Percentiles rank a stretch among this genome's conserved stretches.
These are phyloP conservation scores for Taphrina flavorubra DNA, from an alignment of 1,139 yeast species.

Conservation along the genomic window DNA sequence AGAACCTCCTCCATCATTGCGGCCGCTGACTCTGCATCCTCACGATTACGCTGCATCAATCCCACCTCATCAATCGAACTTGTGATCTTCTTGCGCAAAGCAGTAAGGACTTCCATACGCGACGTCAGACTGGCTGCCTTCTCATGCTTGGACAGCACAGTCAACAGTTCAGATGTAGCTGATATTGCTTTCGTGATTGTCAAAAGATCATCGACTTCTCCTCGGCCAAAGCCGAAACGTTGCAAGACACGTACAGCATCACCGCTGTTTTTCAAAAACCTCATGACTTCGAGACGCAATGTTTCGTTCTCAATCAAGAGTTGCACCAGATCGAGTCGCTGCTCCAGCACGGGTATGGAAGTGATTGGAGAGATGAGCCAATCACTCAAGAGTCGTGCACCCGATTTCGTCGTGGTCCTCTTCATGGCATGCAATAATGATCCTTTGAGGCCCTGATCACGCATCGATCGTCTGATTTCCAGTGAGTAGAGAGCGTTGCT, in stretches of 20 bases:
- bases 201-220: constrained; percentile 57
- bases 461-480: constrained; percentile 66
- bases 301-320: constrained; percentile 57
- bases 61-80: constrained; percentile 51
- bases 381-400: constrained; percentile 73
- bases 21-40: constrained; percentile 45
- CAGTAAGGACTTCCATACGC: constrained; percentile 45
- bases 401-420: constrained; percentile 79
- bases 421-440: constrained; percentile 71
- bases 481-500: constrained; percentile 80
- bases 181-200: constrained; percentile 56
- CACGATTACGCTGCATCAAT: constrained; percentile 45
- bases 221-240: constrained; percentile 57
- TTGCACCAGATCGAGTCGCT: constrained; percentile 68
- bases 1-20: constrained; percentile 42
- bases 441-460: constrained; percentile 68
- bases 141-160: constrained; percentile 40
- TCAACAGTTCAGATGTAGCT: constrained; percentile 48
- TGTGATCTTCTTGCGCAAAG: constrained; percentile 49
- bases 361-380: constrained; percentile 84
- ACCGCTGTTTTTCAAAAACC: constrained; percentile 54
- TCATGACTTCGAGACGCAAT: constrained; percentile 53
- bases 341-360: constrained; percentile 60
- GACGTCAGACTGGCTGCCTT: constrained; percentile 36
- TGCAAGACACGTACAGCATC: constrained; percentile 66